phyloP scores from a whole-genome alignment of 2,329 filamentous ascomycete species.

The Aquanectria penicillioides region DNA sequence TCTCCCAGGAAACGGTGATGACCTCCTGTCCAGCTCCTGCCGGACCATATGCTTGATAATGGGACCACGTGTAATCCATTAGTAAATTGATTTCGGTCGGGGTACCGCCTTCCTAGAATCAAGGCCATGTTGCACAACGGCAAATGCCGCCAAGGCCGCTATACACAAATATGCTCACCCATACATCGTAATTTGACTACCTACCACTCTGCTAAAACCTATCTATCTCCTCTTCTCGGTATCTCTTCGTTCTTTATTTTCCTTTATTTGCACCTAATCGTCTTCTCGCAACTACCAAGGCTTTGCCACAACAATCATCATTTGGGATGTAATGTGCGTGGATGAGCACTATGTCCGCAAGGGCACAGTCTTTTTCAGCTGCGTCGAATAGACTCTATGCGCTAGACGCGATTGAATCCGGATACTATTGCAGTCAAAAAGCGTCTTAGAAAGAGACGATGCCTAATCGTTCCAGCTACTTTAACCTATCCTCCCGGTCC shows the following conservation, averaged over 20 bases:
- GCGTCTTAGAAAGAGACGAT: background rate
- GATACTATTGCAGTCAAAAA: conserved; percentile 25
- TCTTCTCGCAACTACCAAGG: background rate
- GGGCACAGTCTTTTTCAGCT: conserved; percentile 27
- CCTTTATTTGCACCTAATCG: too few species aligned
- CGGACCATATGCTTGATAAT: too few species aligned
- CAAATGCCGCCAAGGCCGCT: too few species aligned
- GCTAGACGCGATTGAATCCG: conserved; percentile 32
- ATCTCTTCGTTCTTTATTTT: too few species aligned
- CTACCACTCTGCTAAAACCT: too few species aligned
- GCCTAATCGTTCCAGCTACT: conserved; percentile 41
- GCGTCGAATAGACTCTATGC: conserved; percentile 10
- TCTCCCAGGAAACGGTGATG: background rate
- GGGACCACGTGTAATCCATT: too few species aligned
- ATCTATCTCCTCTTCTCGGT: too few species aligned
- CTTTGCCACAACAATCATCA: background rate
- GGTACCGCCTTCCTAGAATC: too few species aligned
- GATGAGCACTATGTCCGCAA: conserved; percentile 30
- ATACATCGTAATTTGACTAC: too few species aligned
- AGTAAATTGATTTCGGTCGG: too few species aligned
- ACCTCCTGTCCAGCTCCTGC: background rate
- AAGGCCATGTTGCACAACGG: too few species aligned
- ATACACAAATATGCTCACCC: too few species aligned
- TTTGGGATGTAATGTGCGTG: background rate
- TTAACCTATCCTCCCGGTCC: conserved; percentile 40